Conservation (phyloP, 306 rosid genomes). For the Cicer chorassanicum region DNA sequence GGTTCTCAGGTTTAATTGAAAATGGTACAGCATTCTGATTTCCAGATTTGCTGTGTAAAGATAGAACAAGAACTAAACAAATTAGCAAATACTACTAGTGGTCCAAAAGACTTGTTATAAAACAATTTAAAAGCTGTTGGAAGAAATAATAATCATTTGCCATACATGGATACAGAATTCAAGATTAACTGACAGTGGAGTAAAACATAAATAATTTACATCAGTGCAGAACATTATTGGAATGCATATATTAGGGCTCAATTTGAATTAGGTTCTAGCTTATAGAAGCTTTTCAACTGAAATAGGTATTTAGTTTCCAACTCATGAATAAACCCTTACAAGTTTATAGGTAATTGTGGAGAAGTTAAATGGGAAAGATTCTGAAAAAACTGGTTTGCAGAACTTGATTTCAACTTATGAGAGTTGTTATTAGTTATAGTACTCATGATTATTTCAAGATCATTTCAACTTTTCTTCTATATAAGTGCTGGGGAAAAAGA, state of each 20-base stretch:
- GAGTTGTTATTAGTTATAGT: not conserved
- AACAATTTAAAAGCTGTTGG: constrained; percentile 29
- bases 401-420: not conserved
- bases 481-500: not conserved
- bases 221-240: not conserved
- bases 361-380: constrained; percentile 9
- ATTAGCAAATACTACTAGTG: constrained; percentile 30
- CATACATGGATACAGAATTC: constrained; percentile 14
- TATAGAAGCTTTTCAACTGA: not conserved
- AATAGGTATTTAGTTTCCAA: not conserved
- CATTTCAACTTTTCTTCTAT: constrained; percentile 2
- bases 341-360: constrained; percentile 5
- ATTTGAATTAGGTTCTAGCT: constrained; percentile 8
- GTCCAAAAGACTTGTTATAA: constrained; percentile 15
- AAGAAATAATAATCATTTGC: constrained; percentile 32
- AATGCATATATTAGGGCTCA: not conserved
- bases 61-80: constrained; percentile 35
- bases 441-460: not conserved
- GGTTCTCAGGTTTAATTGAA: constrained; percentile 60
- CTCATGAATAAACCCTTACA: not conserved
- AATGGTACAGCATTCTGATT: constrained; percentile 59
- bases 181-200: constrained; percentile 17
- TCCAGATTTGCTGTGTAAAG: constrained; percentile 60
- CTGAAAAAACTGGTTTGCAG: not conserved
- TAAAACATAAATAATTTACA: constrained; percentile 30